Percentiles rank a stretch among this genome's conserved stretches.
Evolutionary conservation across 495 filamentous ascomycete genomes (phyloP).

Genomic region (Rhypophila decipiens): DNA sequence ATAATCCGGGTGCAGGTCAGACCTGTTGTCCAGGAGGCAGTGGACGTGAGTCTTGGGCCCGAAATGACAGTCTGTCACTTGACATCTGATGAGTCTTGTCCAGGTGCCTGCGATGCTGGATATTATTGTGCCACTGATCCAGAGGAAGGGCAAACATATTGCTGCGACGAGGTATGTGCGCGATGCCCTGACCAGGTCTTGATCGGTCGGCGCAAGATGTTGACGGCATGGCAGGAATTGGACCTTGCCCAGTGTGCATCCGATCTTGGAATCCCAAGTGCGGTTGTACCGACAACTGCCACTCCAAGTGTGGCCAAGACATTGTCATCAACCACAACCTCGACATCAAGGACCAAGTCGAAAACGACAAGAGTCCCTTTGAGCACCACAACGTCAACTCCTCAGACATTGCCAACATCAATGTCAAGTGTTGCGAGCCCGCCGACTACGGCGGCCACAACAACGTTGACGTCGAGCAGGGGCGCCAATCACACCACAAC

Average conservation of each 20-base stretch:
- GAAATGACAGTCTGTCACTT: neutral
- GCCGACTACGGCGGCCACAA: neutral
- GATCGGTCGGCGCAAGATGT: neutral
- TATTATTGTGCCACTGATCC: neutral
- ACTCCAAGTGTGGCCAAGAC: neutral
- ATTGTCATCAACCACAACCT: neutral
- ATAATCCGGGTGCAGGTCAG: neutral
- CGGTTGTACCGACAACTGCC: neutral
- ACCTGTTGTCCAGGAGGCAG: neutral
- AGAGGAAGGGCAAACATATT: neutral
- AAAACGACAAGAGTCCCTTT: too few relatives aligned
- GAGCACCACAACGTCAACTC: too few relatives aligned
- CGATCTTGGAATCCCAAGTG: neutral
- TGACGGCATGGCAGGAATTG: neutral
- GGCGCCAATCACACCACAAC: neutral
- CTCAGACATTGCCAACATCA: neutral
- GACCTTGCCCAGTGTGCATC: neutral
- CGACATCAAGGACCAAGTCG: neutral
- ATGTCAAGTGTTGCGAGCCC: neutral
- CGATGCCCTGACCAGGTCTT: neutral
- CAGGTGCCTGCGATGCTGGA: neutral
- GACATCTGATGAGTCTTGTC: neutral
- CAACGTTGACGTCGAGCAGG: neutral
- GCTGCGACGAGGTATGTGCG: constrained; percentile 1
- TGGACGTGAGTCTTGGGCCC: neutral